phyloP scores from a whole-genome alignment of 306 rosid species.

The Pterocarpus santalinus region DNA sequence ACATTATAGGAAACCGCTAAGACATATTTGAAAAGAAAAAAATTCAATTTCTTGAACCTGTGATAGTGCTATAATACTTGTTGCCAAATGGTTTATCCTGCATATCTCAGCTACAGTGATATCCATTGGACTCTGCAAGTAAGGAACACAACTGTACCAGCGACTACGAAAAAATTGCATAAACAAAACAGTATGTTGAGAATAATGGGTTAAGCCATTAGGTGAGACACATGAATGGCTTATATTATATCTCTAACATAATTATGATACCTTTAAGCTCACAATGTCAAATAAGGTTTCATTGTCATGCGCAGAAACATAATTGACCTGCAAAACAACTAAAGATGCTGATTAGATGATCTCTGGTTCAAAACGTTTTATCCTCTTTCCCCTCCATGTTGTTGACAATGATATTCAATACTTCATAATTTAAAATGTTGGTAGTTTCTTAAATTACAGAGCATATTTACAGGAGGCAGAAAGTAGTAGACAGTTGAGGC shows the following conservation, averaged over 20 bases:
- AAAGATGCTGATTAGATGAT: constrained; percentile 40
- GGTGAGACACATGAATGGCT: not conserved
- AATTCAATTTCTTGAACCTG: constrained; percentile 66
- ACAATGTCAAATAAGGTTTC: constrained; percentile 91
- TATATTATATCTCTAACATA: not conserved
- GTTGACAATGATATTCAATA: constrained; percentile 24
- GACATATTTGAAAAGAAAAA: constrained; percentile 33
- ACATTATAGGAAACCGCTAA: not conserved
- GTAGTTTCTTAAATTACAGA: constrained; percentile 29
- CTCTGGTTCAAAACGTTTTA: constrained; percentile 1
- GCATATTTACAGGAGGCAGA: constrained; percentile 35
- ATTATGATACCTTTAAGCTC: constrained; percentile 78
- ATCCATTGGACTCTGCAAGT: constrained; percentile 68
- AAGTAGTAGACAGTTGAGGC: constrained; percentile 17
- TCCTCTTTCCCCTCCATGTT: not conserved
- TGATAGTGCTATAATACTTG: constrained; percentile 83
- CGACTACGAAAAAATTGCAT: constrained; percentile 28
- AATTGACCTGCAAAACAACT: constrained; percentile 76
- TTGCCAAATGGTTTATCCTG: constrained; percentile 93
- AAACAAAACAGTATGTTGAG: constrained; percentile 37
- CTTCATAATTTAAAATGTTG: constrained; percentile 24
- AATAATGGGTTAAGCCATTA: not conserved
- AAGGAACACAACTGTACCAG: constrained; percentile 43
- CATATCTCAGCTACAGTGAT: constrained; percentile 79
- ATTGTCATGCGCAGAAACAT: constrained; percentile 95